Evolutionary conservation across 352 stramenopile species (phyloP).

Genomic region (Globisporangium mamillatum): DNA sequence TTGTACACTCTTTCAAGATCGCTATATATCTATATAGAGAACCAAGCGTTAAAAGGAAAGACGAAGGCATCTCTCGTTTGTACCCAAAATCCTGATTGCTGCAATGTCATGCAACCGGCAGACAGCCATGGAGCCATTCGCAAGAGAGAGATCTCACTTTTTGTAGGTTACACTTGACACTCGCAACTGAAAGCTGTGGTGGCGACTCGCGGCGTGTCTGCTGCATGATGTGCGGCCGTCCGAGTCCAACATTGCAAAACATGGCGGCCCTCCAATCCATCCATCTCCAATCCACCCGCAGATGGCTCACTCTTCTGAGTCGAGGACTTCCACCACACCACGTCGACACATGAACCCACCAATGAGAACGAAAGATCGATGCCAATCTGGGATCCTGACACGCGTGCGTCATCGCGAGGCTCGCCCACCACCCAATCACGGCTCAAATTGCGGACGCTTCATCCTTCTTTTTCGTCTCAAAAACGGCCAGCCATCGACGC

Average conservation of each 20-base stretch:
- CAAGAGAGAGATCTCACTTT: background rate
- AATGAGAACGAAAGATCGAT: background rate
- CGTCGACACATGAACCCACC: slow-evolving; percentile 7
- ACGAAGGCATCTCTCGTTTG: too few species aligned
- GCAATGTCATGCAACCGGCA: too few species aligned
- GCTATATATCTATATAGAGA: too few species aligned
- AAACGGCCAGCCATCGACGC: background rate
- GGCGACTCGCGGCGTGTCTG: background rate
- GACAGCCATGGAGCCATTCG: background rate
- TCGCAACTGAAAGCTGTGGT: background rate
- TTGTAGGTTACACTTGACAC: too few species aligned
- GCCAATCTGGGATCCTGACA: slow-evolving; percentile 4
- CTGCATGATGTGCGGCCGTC: background rate
- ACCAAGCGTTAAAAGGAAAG: too few species aligned
- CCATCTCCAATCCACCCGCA: background rate
- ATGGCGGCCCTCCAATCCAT: background rate
- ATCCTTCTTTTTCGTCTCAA: background rate
- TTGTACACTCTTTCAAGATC: too few species aligned
- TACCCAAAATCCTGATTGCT: too few species aligned
- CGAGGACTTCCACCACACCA: background rate
- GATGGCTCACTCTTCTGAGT: slow-evolving; percentile 15
- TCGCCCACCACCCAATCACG: background rate
- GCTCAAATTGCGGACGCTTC: background rate
- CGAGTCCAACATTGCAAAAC: background rate
- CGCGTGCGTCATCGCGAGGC: background rate